phyloP scores from a whole-genome alignment of 495 filamentous ascomycete genomes.

The Pyrenula aspistea region DNA sequence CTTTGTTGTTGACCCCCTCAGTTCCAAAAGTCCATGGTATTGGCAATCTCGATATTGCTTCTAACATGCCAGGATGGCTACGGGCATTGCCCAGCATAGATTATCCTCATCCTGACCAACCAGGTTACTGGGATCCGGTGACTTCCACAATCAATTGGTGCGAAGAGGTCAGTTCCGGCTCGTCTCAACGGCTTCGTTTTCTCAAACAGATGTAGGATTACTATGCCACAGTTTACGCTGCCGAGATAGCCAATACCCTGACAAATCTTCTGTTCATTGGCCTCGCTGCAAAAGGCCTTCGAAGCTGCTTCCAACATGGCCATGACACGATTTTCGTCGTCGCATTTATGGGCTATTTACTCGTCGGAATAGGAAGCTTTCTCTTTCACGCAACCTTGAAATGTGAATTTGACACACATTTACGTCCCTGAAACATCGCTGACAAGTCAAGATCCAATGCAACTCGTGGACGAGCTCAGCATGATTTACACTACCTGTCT shows the following conservation, averaged over 20 bases:
- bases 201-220: slow-evolving; percentile 35
- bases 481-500: slow-evolving; percentile 97
- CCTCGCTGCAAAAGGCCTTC: slow-evolving; percentile 59
- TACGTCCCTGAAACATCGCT: slow-evolving; percentile 5
- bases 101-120: slow-evolving; percentile 50
- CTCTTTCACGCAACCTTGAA: slow-evolving; percentile 74
- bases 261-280: slow-evolving; percentile 75
- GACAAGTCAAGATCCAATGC: slow-evolving; percentile 71
- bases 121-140: slow-evolving; percentile 74
- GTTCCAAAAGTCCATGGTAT: too few species aligned
- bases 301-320: slow-evolving; percentile 52
- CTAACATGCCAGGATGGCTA: slow-evolving; percentile 10
- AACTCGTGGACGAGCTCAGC: slow-evolving; percentile 87
- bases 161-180: slow-evolving; percentile 50
- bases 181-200: neutral
- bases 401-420: slow-evolving; percentile 33
- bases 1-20: too few species aligned
- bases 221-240: slow-evolving; percentile 47
- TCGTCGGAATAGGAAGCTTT: slow-evolving; percentile 74
- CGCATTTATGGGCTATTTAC: slow-evolving; percentile 58
- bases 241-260: slow-evolving; percentile 57
- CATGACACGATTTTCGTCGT: slow-evolving; percentile 66
- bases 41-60: neutral
- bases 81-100: slow-evolving; percentile 55
- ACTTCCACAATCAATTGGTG: slow-evolving; percentile 91